Evolutionary conservation across 2,329 filamentous ascomycete genomes (phyloP), one percentile per base, ranked within the genome.

Genomic region (Tolypocladium endophyticum): DNA sequence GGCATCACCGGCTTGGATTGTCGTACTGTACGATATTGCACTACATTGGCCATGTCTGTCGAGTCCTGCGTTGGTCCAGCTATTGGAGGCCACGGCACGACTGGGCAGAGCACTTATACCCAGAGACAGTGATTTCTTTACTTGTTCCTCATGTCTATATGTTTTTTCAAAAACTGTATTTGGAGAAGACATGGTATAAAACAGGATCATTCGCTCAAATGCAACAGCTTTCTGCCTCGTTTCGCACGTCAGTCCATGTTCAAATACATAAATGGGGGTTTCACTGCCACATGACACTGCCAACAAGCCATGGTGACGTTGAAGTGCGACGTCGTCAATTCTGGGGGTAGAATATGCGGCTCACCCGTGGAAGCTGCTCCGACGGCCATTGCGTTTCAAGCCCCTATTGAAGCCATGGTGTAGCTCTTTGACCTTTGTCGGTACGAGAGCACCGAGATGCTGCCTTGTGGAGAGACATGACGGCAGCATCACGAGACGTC

Each of bases 81-180:
- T 4, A 39, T 61, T 55, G n/a, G 47, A 59, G 50, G 33, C 35
- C 20, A 50, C 38, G 11, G 58, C 41, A 61, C 52, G 45, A 47
- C 55, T 58, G 57, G 55, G 59, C 56, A 57, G 50, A 52, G 50
- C 55, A 57, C 45, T 57, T 61, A 61, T 61, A 61, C 61, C 59
- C 50, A 58, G 36, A 56, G 43, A 58, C 41, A 11, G 52, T 43
- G 39, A 43, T 43, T n/a, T 43, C 4, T 28, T 53, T 58, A n/a
- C 4, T 33, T 45, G 33, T n/a, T 57, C 50, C 57, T 35, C 38
- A 38, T 50, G 25, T 53, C 18, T 55, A 20, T 50, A 30, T 28
- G 6, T 25, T 16, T 25, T 35, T 23, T 35, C 28, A 18, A 18
- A 9, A n/a, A n/a, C 50, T 35, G 8, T 53, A 14, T 12, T 50